Percentiles rank a stretch among this genome's conserved stretches.
Evolutionary conservation across 78 protist species (phyloP).

Genomic region (Monocercomonoides exilis): DNA sequence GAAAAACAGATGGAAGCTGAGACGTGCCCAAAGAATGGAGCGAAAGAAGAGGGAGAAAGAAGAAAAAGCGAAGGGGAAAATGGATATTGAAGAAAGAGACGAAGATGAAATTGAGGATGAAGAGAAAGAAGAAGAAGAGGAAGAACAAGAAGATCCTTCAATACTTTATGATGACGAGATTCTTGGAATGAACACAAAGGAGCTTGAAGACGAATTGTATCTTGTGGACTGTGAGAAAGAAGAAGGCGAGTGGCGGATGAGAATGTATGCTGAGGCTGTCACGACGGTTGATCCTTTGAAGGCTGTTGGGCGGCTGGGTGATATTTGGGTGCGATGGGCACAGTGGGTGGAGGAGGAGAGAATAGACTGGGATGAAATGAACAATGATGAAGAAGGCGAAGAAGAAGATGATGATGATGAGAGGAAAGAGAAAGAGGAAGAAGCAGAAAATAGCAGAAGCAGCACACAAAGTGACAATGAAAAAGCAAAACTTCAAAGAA

Average conservation of each 20-base stretch:
- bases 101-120: too few relatives aligned
- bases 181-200: too few relatives aligned
- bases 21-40: constrained; percentile 55
- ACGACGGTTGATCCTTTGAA: constrained; percentile 42
- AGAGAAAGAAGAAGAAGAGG: too few relatives aligned
- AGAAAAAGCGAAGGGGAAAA: too few relatives aligned
- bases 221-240: too few relatives aligned
- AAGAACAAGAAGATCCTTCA: too few relatives aligned
- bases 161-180: too few relatives aligned
- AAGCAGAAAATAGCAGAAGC: constrained; percentile 1
- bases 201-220: too few relatives aligned
- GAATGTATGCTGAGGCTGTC: constrained; percentile 39
- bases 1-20: constrained; percentile 43
- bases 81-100: too few relatives aligned
- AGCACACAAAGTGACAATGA: neutral
- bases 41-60: too few relatives aligned
- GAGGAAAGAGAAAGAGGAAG: constrained; percentile 8
- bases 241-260: constrained; percentile 14
- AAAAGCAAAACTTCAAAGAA: neutral
- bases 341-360: neutral
- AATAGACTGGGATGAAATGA: neutral
- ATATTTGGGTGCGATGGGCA: neutral
- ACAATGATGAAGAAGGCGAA: too few relatives aligned
- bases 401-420: neutral
- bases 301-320: neutral